Percentiles rank a stretch among this genome's conserved stretches.
Evolutionary conservation across 2,329 filamentous ascomycete genomes (phyloP).

Genomic region (Neonectria neomacrospora): DNA sequence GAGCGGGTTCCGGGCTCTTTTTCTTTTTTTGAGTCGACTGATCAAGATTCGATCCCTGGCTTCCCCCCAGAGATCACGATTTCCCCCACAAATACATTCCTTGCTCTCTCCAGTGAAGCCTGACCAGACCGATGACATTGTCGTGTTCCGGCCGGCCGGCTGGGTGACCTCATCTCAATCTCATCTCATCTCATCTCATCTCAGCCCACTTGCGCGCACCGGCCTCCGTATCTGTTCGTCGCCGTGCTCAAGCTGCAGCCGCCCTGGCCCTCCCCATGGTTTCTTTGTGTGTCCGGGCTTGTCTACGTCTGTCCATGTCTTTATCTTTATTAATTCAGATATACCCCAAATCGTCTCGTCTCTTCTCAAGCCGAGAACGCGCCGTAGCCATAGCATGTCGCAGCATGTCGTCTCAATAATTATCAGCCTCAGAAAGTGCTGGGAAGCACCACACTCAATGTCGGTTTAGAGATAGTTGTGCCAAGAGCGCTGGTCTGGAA

Average conservation of each 20-base stretch:
- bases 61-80: no score
- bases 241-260: not conserved
- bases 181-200: conserved; percentile 32
- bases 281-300: no score
- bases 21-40: not conserved
- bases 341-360: not conserved
- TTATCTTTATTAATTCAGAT: not conserved
- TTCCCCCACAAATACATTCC: conserved; percentile 21
- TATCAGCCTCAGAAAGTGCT: not conserved
- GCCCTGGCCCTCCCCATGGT: conserved; percentile 24
- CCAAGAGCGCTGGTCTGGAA: conserved; percentile 24
- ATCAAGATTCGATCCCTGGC: conserved; percentile 21
- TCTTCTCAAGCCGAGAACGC: not conserved
- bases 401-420: not conserved
- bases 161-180: conserved; percentile 23
- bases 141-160: conserved; percentile 1
- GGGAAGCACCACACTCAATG: no score
- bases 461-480: conserved; percentile 26
- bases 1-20: not conserved
- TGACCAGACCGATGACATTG: conserved; percentile 7
- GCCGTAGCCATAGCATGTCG: not conserved
- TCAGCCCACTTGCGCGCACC: conserved; percentile 38
- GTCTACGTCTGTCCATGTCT: no score
- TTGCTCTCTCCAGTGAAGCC: conserved; percentile 3
- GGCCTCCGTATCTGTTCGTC: conserved; percentile 32